These are phyloP conservation scores for Drosera capensis DNA, from an alignment of 148 eudicot genomes.

Conservation along the genomic window DNA sequence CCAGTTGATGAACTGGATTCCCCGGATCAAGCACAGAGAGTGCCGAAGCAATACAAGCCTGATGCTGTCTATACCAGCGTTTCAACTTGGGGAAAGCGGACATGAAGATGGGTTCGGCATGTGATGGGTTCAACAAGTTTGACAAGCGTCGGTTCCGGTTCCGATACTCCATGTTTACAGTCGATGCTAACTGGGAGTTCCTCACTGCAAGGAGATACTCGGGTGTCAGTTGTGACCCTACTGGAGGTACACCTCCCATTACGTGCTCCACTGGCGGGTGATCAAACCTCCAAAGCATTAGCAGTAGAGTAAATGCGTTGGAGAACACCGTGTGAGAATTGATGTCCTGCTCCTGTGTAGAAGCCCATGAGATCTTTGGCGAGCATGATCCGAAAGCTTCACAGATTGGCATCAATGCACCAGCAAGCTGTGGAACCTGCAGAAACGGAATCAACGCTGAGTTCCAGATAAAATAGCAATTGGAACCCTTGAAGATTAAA, in stretches of 20 bases:
- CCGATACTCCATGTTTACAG: slow-evolving; percentile 37
- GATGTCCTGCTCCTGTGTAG: slow-evolving; percentile 67
- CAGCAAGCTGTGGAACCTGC: slow-evolving; percentile 92
- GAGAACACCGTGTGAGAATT: slow-evolving; percentile 77
- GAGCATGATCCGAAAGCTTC: slow-evolving; percentile 87
- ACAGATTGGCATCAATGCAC: slow-evolving; percentile 88
- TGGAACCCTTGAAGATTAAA: neutral
- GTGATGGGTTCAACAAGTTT: slow-evolving; percentile 43
- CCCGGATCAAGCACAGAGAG: slow-evolving; percentile 74
- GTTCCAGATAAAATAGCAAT: neutral
- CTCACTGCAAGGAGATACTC: slow-evolving; percentile 70
- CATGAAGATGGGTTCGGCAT: slow-evolving; percentile 62
- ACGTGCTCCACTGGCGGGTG: slow-evolving; percentile 82
- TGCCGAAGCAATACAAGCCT: slow-evolving; percentile 84
- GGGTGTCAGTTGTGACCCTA: slow-evolving; percentile 88
- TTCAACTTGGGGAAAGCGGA: slow-evolving; percentile 78
- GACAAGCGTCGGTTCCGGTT: slow-evolving; percentile 44
- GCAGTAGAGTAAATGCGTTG: slow-evolving; percentile 78
- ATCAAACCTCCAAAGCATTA: slow-evolving; percentile 92
- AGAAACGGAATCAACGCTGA: neutral
- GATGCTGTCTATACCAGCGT: slow-evolving; percentile 86
- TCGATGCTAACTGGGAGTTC: slow-evolving; percentile 58
- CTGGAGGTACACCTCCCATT: slow-evolving; percentile 92
- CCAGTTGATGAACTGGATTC: slow-evolving; percentile 68
- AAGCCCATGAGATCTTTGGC: slow-evolving; percentile 57